These are phyloP conservation scores for barrel medic (Medicago truncatula) DNA, from an alignment of 306 rosid genomes.

Conservation along the genomic window DNA sequence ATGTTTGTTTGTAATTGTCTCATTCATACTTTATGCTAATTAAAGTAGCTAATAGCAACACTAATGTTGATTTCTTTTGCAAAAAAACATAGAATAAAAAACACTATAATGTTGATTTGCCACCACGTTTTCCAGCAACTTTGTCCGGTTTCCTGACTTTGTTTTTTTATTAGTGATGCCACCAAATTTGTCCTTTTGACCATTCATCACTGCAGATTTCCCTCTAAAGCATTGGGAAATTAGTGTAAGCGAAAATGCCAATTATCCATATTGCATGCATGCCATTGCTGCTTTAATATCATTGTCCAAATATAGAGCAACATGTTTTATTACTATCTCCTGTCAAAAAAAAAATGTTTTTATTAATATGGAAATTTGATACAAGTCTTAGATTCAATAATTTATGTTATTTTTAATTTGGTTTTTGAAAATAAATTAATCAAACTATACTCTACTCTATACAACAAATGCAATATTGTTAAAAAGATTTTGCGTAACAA, in stretches of 20 bases:
- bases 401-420: not conserved
- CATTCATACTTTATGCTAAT: not conserved
- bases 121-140: constrained; percentile 22
- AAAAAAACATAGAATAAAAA: no score
- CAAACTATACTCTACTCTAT: no score
- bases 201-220: not conserved
- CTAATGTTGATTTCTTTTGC: no score
- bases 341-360: no score
- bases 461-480: no score
- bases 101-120: not conserved
- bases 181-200: constrained; percentile 4
- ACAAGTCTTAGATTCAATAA: not conserved
- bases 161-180: not conserved
- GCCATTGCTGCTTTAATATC: not conserved
- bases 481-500: no score
- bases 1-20: not conserved
- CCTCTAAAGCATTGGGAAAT: not conserved
- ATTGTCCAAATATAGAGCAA: no score
- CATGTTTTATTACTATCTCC: no score
- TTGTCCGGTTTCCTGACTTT: not conserved
- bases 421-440: no score
- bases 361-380: no score
- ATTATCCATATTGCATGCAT: not conserved
- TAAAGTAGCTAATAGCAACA: not conserved
- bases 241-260: not conserved